Percentiles rank a stretch among this genome's conserved stretches.
Evolutionary conservation across 208 protist species (phyloP).

Genomic region (Entamoeba histolytica): DNA sequence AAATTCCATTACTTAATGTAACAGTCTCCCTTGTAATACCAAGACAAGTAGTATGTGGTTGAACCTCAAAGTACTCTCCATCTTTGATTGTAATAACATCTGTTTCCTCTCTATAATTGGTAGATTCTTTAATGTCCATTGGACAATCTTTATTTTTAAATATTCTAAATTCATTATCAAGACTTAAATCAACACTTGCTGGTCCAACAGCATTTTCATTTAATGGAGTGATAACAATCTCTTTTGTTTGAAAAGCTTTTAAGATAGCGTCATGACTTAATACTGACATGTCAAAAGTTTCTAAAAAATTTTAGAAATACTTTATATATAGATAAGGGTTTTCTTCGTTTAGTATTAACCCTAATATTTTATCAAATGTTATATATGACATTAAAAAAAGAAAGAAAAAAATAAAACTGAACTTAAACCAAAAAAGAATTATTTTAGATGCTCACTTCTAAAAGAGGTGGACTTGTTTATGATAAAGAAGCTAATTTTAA

Average conservation of each 20-base stretch:
- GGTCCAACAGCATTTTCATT: background rate
- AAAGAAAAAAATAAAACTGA: too few relatives aligned
- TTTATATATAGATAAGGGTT: too few relatives aligned
- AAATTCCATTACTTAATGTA: constrained; percentile 14
- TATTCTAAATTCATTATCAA: constrained; percentile 4
- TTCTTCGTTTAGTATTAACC: too few relatives aligned
- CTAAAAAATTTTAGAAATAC: too few relatives aligned
- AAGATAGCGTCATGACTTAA: constrained; percentile 1
- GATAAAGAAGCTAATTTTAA: background rate
- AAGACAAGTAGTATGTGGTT: constrained; percentile 3
- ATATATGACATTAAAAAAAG: too few relatives aligned
- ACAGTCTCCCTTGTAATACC: constrained; percentile 35
- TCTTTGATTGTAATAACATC: constrained; percentile 1
- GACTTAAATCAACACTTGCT: constrained; percentile 5
- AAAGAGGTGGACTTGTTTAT: background rate
- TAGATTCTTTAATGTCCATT: background rate
- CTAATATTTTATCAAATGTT: too few relatives aligned
- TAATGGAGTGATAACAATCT: constrained; percentile 5
- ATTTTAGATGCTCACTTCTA: background rate
- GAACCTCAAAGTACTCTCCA: background rate
- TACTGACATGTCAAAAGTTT: background rate
- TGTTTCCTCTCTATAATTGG: constrained; percentile 22
- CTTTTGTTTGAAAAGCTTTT: background rate
- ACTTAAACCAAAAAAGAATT: too few relatives aligned
- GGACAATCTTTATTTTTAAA: background rate